Evolutionary conservation across 1,284 basidiomycete genomes (phyloP), one percentile per base, ranked within the genome.

Genomic region (Moniliophthora roreri): DNA sequence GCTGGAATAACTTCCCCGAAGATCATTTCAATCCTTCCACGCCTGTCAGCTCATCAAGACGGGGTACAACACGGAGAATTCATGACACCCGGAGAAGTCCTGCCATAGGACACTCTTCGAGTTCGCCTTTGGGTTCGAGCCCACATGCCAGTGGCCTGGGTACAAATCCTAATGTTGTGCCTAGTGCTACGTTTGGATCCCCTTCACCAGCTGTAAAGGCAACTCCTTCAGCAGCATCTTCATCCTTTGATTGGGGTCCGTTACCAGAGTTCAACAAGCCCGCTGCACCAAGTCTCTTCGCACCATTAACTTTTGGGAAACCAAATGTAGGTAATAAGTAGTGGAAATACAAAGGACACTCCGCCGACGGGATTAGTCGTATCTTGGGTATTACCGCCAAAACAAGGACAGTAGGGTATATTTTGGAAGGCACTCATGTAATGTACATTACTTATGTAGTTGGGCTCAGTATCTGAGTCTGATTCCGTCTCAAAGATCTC

Each of bases 231-330:
- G 58, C 75, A 4, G 61, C 76, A 21, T 57, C 74, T 2, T 60
- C 75, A 21, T 58, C 70, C 1, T 87, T 87, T 63, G 76, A 80
- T 57, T 89, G 85, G 86, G 81, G 84, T 11, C 84, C 85, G 0
- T 62, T 88, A 51, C 83, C 85, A 8, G 70, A 60, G 37, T 73
- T 79, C 56, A 62, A 67, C 37, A 66, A 60, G 50, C 54, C 66
- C 51, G 60, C 62, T 16, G 54, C 44, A 18, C 44, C 44, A 5
- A 46, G 44, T 16, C 28, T 46, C n/a, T 46, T 46, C 16, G 44
- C 44, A n/a, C 44, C 44, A 32, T 28, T 46, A 8, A 28, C 44
- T 16, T 16, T 46, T 15, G 44, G 44, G 16, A 46, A 46, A 26
- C 23, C 41, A 44, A 44, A n/a, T 24, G 7, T 11, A 6, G 23